Conservation (phyloP, 1,139 yeast species). For the Blastobotrys persicus region DNA sequence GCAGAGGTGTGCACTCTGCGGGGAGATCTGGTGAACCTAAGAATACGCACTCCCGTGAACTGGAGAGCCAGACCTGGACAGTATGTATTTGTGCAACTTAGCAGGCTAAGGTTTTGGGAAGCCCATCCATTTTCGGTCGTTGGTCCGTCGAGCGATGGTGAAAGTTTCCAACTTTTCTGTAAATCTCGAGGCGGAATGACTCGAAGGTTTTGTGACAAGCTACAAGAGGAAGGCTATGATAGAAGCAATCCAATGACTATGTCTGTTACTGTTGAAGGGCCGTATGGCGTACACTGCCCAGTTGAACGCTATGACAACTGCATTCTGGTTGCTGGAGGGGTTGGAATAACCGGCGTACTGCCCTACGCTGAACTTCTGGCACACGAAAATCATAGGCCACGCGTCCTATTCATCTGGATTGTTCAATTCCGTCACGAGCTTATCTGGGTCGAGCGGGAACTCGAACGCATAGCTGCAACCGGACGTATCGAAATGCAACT, state of each 20-base stretch:
- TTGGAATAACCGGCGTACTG: conserved; percentile 65
- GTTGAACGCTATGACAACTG: conserved; percentile 53
- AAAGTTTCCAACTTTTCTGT: conserved; percentile 39
- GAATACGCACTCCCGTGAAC: conserved; percentile 34
- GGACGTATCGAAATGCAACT: conserved; percentile 30
- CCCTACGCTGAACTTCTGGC: conserved; percentile 37
- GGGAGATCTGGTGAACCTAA: conserved; percentile 33
- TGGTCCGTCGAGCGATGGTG: conserved; percentile 35
- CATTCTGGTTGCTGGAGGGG: conserved; percentile 65
- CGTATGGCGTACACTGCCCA: conserved; percentile 58
- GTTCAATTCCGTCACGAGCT: conserved; percentile 28
- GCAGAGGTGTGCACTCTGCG: conserved; percentile 41
- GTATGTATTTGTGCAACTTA: conserved; percentile 57
- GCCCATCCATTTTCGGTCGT: conserved; percentile 70
- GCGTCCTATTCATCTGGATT: conserved; percentile 32
- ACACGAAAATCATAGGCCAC: conserved; percentile 20
- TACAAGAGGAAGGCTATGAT: conserved; percentile 22
- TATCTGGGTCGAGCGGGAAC: conserved; percentile 30
- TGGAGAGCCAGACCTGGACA: conserved; percentile 60
- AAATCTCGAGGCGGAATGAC: conserved; percentile 40
- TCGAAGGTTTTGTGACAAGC: conserved; percentile 29
- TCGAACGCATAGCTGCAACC: conserved; percentile 23
- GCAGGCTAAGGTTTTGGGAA: conserved; percentile 44
- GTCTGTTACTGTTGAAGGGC: conserved; percentile 57
- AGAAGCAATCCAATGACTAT: conserved; percentile 29